Evolutionary conservation across 73 alveolate genomes (phyloP).

Genomic region (Uronychia setigera): DNA sequence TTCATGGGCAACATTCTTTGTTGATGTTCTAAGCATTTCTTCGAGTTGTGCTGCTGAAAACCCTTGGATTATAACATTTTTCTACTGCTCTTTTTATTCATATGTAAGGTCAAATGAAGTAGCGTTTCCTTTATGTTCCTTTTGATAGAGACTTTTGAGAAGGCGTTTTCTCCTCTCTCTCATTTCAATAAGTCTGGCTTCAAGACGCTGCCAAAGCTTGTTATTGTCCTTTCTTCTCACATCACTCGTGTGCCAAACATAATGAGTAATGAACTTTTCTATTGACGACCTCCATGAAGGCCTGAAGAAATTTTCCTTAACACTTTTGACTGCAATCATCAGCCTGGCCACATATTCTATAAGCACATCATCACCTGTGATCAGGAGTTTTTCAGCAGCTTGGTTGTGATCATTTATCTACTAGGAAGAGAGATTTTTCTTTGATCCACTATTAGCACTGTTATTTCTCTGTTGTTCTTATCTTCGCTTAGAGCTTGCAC

Average conservation of each 20-base stretch:
- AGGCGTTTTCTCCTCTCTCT: slow-evolving; percentile 53
- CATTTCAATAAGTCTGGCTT: slow-evolving; percentile 60
- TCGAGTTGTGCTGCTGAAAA: slow-evolving; percentile 36
- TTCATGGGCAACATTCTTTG: slow-evolving; percentile 50
- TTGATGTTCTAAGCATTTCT: slow-evolving; percentile 43
- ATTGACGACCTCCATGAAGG: slow-evolving; percentile 44
- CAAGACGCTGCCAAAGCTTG: slow-evolving; percentile 60
- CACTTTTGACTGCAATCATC: slow-evolving; percentile 36
- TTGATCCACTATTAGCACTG: background rate
- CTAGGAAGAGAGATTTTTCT: background rate
- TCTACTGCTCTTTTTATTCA: slow-evolving; percentile 39
- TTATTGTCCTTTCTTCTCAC: slow-evolving; percentile 30
- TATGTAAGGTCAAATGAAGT: slow-evolving; percentile 27
- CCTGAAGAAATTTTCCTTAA: slow-evolving; percentile 32
- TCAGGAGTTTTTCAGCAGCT: slow-evolving; percentile 26
- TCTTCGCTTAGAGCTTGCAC: background rate
- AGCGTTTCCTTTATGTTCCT: slow-evolving; percentile 24
- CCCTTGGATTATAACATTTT: slow-evolving; percentile 33
- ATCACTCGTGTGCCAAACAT: slow-evolving; percentile 69
- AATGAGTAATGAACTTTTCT: slow-evolving; percentile 53
- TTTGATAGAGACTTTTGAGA: slow-evolving; percentile 29
- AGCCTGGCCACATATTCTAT: slow-evolving; percentile 55
- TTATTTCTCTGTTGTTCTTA: background rate
- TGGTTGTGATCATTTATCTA: background rate
- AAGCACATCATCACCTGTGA: slow-evolving; percentile 63